Percentiles rank a stretch among this genome's conserved stretches.
Conservation (phyloP, 2,329 filamentous ascomycete species). For the Malbranchea zuffiana region DNA sequence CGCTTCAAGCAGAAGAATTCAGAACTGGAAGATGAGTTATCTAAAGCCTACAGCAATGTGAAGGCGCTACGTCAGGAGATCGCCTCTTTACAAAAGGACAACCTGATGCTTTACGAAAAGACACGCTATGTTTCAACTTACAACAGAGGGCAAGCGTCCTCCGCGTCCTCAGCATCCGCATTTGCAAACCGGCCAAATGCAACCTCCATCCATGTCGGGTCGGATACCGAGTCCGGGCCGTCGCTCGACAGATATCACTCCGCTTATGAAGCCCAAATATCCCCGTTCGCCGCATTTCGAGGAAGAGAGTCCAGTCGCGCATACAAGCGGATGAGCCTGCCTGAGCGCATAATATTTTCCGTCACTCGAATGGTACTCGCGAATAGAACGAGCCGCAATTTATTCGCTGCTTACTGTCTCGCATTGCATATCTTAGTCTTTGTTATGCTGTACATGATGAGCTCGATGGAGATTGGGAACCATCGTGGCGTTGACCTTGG, state of each 20-base stretch:
- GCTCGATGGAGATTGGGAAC: slow-evolving; percentile 7
- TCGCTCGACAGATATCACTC: slow-evolving; percentile 76
- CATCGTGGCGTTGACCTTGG: no score
- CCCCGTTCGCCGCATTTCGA: slow-evolving; percentile 88
- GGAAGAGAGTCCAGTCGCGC: slow-evolving; percentile 86
- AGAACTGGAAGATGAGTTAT: slow-evolving; percentile 81
- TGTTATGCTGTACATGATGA: slow-evolving; percentile 73
- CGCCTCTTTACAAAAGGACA: slow-evolving; percentile 86
- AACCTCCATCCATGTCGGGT: slow-evolving; percentile 53
- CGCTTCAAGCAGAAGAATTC: slow-evolving; percentile 94
- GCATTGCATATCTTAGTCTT: slow-evolving; percentile 83
- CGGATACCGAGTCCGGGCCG: slow-evolving; percentile 50
- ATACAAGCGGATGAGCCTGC: slow-evolving; percentile 84
- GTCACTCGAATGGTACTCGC: slow-evolving; percentile 84
- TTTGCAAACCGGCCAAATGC: slow-evolving; percentile 61
- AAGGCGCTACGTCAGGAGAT: slow-evolving; percentile 84
- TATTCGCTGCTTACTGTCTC: slow-evolving; percentile 87
- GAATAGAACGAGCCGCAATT: slow-evolving; percentile 77
- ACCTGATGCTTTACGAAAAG: slow-evolving; percentile 93
- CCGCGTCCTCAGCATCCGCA: slow-evolving; percentile 54
- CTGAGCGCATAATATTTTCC: slow-evolving; percentile 81
- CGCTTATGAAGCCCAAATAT: slow-evolving; percentile 90
- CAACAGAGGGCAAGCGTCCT: slow-evolving; percentile 55
- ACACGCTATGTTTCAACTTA: slow-evolving; percentile 93
- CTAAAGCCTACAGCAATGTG: slow-evolving; percentile 68